Percentiles rank a stretch among this genome's conserved stretches.
phyloP scores from a whole-genome alignment of 257 asterid species.

The Schizonepeta tenuifolia region DNA sequence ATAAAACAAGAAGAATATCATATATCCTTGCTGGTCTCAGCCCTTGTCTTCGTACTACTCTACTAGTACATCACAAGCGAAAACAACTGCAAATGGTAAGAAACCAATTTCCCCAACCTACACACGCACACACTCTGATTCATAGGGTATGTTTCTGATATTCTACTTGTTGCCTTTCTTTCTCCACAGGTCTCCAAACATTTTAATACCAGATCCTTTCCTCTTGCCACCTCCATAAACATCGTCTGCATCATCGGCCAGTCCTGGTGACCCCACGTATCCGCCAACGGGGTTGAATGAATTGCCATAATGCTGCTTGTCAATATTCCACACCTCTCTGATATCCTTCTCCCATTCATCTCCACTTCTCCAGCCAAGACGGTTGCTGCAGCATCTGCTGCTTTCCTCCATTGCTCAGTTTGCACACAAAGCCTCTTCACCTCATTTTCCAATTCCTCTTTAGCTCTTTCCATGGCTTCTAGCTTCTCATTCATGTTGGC shows the following conservation, averaged over 20 bases:
- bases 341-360: conserved; percentile 62
- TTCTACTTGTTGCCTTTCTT: conserved; percentile 75
- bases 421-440: conserved; percentile 87
- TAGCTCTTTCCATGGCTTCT: conserved; percentile 54
- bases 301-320: conserved; percentile 58
- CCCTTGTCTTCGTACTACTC: no score
- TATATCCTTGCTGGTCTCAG: no score
- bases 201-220: conserved; percentile 68
- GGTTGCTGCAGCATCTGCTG: conserved; percentile 97
- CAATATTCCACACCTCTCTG: conserved; percentile 95
- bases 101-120: conserved; percentile 40
- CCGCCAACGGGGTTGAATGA: conserved; percentile 48
- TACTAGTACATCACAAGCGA: not conserved
- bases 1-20: not conserved
- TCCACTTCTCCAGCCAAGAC: conserved; percentile 72
- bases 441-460: conserved; percentile 68
- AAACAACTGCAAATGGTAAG: conserved; percentile 46
- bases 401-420: conserved; percentile 96
- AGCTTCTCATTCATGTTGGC: conserved; percentile 51
- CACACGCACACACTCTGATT: conserved; percentile 7
- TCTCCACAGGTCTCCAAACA: conserved; percentile 93
- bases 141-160: not conserved
- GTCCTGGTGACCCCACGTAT: conserved; percentile 58
- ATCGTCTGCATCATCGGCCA: conserved; percentile 54
- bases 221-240: conserved; percentile 72